Percentiles rank a stretch among this genome's conserved stretches.
Evolutionary conservation across 78 protist species (phyloP).

Genomic region (Dictyostelium capitatum): DNA sequence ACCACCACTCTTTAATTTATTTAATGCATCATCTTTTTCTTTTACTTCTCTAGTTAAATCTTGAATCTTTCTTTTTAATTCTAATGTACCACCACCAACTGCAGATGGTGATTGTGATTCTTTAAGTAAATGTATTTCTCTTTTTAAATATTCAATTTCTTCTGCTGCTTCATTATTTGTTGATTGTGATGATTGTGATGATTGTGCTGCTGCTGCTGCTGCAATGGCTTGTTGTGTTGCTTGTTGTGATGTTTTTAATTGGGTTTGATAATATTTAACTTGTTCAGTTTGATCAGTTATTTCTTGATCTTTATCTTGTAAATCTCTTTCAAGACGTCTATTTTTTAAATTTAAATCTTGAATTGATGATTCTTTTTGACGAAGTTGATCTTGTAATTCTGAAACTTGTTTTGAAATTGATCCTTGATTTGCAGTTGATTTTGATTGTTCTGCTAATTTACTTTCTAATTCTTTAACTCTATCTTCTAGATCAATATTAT

Average conservation of each 20-base stretch:
- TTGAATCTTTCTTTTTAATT: slow-evolving; percentile 61
- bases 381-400: slow-evolving; percentile 56
- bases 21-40: slow-evolving; percentile 49
- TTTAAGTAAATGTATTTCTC: slow-evolving; percentile 26
- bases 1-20: slow-evolving; percentile 2
- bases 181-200: neutral
- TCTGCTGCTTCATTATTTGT: neutral
- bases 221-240: neutral
- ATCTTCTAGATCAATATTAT: slow-evolving; percentile 59
- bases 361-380: slow-evolving; percentile 3
- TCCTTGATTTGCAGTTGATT: neutral
- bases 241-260: neutral
- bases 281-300: neutral
- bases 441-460: slow-evolving; percentile 13
- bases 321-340: slow-evolving; percentile 33
- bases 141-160: slow-evolving; percentile 33
- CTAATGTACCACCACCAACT: slow-evolving; percentile 66
- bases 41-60: slow-evolving; percentile 55
- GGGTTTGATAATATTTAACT: neutral
- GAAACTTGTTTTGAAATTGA: neutral
- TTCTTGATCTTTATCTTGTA: slow-evolving; percentile 16
- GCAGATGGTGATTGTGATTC: neutral
- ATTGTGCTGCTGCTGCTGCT: neutral
- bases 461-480: slow-evolving; percentile 54
- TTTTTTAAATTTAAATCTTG: slow-evolving; percentile 3